phyloP scores from a whole-genome alignment of 768 basidiomycete species.

The Xerocomus spinulosus region DNA sequence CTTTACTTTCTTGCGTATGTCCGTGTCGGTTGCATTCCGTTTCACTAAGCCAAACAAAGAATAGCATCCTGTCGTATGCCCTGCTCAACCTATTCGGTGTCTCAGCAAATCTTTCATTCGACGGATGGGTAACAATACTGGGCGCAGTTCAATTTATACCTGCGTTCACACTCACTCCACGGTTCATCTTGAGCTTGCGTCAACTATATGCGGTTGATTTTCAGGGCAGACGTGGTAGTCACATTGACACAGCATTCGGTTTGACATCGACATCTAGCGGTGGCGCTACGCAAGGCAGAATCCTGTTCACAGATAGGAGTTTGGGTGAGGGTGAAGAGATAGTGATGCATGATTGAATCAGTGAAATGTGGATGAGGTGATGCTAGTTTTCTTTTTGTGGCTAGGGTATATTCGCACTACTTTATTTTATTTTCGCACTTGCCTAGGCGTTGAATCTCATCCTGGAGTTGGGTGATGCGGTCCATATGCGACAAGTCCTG shows the following conservation, averaged over 20 bases:
- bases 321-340: background rate
- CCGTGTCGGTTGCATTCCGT: no score
- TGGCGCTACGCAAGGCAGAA: no score
- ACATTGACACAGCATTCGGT: background rate
- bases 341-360: no score
- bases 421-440: no score
- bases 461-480: conserved; percentile 91
- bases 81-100: background rate
- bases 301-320: no score
- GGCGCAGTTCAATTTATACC: background rate
- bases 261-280: no score
- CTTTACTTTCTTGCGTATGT: background rate
- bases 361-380: no score
- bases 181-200: background rate
- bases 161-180: background rate
- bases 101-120: background rate
- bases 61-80: background rate
- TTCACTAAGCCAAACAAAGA: background rate
- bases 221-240: background rate
- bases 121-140: background rate
- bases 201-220: background rate
- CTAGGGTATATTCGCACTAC: no score
- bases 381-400: no score
- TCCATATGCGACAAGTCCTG: conserved; percentile 93
- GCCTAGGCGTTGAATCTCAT: conserved; percentile 93